Base-by-base conservation (phyloP, 2,329 filamentous ascomycete genomes). In the Thermoascus crustaceus region DNA sequence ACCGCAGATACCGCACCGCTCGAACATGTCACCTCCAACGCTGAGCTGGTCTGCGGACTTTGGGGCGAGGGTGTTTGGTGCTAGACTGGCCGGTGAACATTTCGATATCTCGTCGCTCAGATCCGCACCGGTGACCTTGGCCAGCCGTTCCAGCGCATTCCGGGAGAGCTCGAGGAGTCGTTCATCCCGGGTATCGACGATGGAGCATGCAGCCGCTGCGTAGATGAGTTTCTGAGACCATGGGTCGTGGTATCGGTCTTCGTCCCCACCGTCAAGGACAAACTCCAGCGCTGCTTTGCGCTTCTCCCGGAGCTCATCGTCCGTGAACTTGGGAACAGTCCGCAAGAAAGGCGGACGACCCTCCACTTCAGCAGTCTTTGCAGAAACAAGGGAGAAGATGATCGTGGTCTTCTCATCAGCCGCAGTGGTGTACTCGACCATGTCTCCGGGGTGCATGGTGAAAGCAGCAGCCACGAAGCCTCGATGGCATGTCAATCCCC, bases 381-480 rank as follows among this genome's bases (percentile, higher is more conserved):
- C 19, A 7, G 42, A 39, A 13, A 49, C 46, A 3, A 45, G 42
- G 1, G 49, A 49, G 37, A 67, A 64, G 1, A 62, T 38, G 6
- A 73, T 44, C 0, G 50, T 60, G 1, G 58, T 52, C n/a, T 54
- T 53, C 35, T 73, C 65, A 17, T 69, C 63, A 3, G 65, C 61
- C 5, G 61, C 52, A 5, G 69, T 69, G 1, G 64, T 63, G 47
- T 78, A 78, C 40, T 78, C 71, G 9, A 76, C 57, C 57, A 72
- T 69, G 47, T 77, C 69, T 3, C 66, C 71, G 0, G 75, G 74
- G 48, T 79, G 72, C 18, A 73, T 46, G 2, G 68, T 72, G 30
- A 69, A 59, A 37, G 67, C 71, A 3, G 63, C 61, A 4, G 70
- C 73, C 9, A 68, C 51, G 16, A 67, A 63, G 19, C 68, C 66